Evolutionary conservation across 805 yeast genomes (phyloP).

Genomic region (Saccharomycopsis sp.): DNA sequence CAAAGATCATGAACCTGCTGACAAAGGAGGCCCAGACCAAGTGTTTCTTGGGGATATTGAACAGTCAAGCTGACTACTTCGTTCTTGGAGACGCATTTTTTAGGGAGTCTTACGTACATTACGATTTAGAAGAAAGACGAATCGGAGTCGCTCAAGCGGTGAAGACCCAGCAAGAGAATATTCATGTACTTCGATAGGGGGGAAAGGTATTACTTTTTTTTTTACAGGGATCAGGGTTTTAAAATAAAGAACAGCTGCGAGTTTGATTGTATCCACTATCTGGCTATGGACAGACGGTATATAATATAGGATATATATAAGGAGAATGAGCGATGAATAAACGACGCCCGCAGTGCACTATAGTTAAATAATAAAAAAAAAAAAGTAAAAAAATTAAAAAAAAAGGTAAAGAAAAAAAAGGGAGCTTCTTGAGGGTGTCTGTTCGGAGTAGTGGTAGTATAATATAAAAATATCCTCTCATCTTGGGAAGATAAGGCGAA

Average conservation of each 20-base stretch:
- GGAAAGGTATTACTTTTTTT: not conserved
- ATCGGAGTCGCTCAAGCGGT: conserved; percentile 44
- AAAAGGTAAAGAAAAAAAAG: no score
- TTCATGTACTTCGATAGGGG: conserved; percentile 39
- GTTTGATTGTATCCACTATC: not conserved
- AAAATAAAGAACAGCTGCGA: not conserved
- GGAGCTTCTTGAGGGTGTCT: not conserved
- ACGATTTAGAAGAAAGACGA: conserved; percentile 40
- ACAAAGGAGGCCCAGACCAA: not conserved
- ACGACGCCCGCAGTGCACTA: not conserved
- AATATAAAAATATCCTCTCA: not conserved
- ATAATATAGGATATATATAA: no score
- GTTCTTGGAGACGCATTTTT: conserved; percentile 51
- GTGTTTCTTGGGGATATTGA: conserved; percentile 23
- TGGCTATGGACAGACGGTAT: not conserved
- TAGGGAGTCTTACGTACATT: conserved; percentile 47
- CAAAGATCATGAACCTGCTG: not conserved
- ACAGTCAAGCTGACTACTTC: conserved; percentile 32
- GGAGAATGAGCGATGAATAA: not conserved
- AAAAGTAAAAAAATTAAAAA: no score
- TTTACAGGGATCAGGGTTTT: not conserved
- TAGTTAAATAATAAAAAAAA: not conserved
- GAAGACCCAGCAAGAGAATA: conserved; percentile 27
- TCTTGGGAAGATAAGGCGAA: not conserved
- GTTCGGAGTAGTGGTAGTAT: not conserved